A percentile compares a stretch with the other conserved stretches of the same genome.
Evolutionary conservation across 2,329 filamentous ascomycete species (phyloP).

Genomic region (Epichloe gansuensis): DNA sequence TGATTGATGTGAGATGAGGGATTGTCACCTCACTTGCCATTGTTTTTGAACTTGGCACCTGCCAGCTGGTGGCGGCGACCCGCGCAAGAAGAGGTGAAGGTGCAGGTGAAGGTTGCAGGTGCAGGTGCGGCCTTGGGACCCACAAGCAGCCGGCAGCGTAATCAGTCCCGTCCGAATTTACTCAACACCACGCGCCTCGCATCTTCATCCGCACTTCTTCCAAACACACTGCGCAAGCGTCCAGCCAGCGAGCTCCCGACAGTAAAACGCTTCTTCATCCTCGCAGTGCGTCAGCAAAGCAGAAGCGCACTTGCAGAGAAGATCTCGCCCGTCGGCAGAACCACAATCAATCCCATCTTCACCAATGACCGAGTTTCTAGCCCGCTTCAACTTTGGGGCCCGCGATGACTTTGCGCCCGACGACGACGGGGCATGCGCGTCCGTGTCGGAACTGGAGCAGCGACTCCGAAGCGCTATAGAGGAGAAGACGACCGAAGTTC

Average conservation of each 20-base stretch:
- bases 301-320: not conserved
- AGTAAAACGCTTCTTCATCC: not conserved
- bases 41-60: too few species aligned
- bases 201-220: not conserved
- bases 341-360: not conserved
- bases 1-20: too few species aligned
- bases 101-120: too few species aligned
- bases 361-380: conserved; percentile 25
- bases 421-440: conserved; percentile 16
- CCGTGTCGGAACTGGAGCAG: conserved; percentile 31
- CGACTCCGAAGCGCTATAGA: conserved; percentile 29
- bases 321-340: not conserved
- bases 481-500: conserved; percentile 31
- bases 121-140: too few species aligned
- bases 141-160: too few species aligned
- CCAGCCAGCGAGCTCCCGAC: not conserved
- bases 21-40: too few species aligned
- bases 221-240: not conserved
- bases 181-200: not conserved
- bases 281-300: not conserved
- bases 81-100: too few species aligned
- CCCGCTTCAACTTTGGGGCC: conserved; percentile 21
- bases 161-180: not conserved
- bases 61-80: too few species aligned
- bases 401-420: conserved; percentile 11